Evolutionary conservation across 2,329 filamentous ascomycete genomes (phyloP), one percentile per base, ranked within the genome.

Genomic region (Sporothrix euskadiensis): DNA sequence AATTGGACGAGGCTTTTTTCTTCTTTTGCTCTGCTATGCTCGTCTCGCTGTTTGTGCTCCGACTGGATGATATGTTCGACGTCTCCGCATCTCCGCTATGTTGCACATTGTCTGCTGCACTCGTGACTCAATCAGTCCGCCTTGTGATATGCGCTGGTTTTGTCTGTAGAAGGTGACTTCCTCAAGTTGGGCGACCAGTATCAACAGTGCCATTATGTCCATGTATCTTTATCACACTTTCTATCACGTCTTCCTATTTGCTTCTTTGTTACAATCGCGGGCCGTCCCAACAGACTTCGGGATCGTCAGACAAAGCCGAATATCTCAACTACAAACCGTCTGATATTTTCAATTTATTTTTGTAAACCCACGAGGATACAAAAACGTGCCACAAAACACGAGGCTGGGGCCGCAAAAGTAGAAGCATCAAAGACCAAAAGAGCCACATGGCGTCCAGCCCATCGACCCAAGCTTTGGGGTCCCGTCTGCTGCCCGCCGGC

Each of bases 401-500:
- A 56, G 52, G 22, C 52, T 56, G 52, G 9, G 9, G 8, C 52
- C 52, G 6, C 47, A 52, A 52, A 52, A 35, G 8, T 8, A 35
- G 26, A 26, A 26, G 26, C 19, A 44, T 49, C 8, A 35, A 35
- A 35, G 26, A 26, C 26, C 26, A 19, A 49, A 49, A 44, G n/a
- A 26, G 22, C 65, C 44, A 66, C 63, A 49, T 49, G 63, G 63
- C 63, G 49, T 19, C n/a, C 26, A 32, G 6, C 26, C 65, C 9
- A 26, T 26, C 39, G 47, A 52, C 65, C 44, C 6, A 47, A 59
- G n/a, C 26, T 54, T 56, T 32, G 59, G 71, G 75, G 70, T 63
- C 68, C 66, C 70, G 73, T 65, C 66, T 74, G 72, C 39, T 71
- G 66, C 35, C 69, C 19, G 49, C 30, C 69, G 30, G 52, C 49